These are phyloP conservation scores for Pleurotus giganteus DNA, from an alignment of 768 basidiomycete genomes.

Conservation along the genomic window DNA sequence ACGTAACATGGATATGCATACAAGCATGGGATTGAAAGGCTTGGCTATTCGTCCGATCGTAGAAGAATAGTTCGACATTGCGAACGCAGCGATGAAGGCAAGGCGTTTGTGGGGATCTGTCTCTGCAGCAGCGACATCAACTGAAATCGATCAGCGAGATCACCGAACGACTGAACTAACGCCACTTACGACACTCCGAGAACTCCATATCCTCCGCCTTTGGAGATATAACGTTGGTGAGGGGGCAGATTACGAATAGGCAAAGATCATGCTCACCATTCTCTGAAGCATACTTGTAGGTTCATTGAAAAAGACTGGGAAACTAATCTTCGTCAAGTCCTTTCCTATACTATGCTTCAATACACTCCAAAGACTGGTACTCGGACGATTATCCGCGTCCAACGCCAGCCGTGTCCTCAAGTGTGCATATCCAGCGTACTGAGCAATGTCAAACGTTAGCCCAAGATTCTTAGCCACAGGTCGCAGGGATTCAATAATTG, in stretches of 20 bases:
- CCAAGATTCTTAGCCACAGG: constrained; percentile 8
- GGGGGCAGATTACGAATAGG: not conserved
- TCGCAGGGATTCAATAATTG: not conserved
- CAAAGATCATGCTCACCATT: constrained; percentile 53
- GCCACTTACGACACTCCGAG: constrained; percentile 76
- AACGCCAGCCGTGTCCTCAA: constrained; percentile 62
- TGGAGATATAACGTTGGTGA: constrained; percentile 5
- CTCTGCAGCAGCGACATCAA: constrained; percentile 83
- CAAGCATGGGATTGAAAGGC: constrained; percentile 95
- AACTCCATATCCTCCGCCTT: constrained; percentile 97
- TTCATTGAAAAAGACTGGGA: constrained; percentile 92
- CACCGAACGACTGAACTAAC: constrained; percentile 1
- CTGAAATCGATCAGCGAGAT: constrained; percentile 33
- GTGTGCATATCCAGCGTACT: constrained; percentile 69
- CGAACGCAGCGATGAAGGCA: constrained; percentile 93
- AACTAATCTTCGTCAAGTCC: constrained; percentile 93
- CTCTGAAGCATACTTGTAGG: constrained; percentile 96
- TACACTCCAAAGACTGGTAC: constrained; percentile 91
- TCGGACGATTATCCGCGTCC: constrained; percentile 72
- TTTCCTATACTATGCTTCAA: constrained; percentile 95
- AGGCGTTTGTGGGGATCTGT: constrained; percentile 76
- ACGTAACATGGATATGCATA: constrained; percentile 22
- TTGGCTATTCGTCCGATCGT: constrained; percentile 97
- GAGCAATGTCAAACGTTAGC: constrained; percentile 22
- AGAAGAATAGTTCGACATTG: constrained; percentile 96